Percentiles rank a stretch among this genome's conserved stretches.
Conservation (phyloP, 495 filamentous ascomycete species). For the Melanomma pulvis-pyrius region DNA sequence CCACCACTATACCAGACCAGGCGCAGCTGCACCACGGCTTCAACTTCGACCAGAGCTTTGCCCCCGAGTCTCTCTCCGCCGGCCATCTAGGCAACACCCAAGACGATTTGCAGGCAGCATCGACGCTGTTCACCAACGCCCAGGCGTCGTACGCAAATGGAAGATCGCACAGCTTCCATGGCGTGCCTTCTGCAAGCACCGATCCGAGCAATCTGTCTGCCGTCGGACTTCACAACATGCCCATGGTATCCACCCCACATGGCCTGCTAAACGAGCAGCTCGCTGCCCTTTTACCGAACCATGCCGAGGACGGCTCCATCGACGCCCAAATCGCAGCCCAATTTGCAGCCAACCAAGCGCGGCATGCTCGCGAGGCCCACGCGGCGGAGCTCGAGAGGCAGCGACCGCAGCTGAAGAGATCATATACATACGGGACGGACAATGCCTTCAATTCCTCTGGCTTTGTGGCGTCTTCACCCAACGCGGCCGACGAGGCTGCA, state of each 20-base stretch:
- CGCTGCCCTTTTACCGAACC: constrained; percentile 24
- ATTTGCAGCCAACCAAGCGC: constrained; percentile 5
- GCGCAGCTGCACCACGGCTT: constrained; percentile 23
- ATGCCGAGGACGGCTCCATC: constrained; percentile 25
- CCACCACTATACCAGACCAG: constrained; percentile 33
- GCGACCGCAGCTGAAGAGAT: constrained; percentile 13
- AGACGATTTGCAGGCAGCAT: constrained; percentile 25
- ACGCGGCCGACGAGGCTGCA: constrained; percentile 22
- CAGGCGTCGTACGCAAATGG: constrained; percentile 15
- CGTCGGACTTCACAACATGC: constrained; percentile 8
- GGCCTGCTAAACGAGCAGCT: constrained; percentile 26
- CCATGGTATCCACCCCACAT: constrained; percentile 25
- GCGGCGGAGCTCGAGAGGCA: constrained; percentile 10
- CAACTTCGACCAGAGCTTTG: constrained; percentile 18
- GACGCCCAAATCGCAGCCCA: constrained; percentile 33
- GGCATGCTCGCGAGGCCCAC: constrained; percentile 3
- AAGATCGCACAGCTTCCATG: constrained; percentile 18
- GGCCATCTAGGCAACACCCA: constrained; percentile 12
- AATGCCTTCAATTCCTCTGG: constrained; percentile 23
- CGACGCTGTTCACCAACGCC: constrained; percentile 24
- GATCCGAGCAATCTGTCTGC: background rate
- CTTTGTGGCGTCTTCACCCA: constrained; percentile 11
- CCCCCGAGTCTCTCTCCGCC: background rate
- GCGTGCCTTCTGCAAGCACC: constrained; percentile 1
- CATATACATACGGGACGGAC: constrained; percentile 35